Conservation (phyloP, 768 basidiomycete genomes). For the Clitopilus hobsonii region DNA sequence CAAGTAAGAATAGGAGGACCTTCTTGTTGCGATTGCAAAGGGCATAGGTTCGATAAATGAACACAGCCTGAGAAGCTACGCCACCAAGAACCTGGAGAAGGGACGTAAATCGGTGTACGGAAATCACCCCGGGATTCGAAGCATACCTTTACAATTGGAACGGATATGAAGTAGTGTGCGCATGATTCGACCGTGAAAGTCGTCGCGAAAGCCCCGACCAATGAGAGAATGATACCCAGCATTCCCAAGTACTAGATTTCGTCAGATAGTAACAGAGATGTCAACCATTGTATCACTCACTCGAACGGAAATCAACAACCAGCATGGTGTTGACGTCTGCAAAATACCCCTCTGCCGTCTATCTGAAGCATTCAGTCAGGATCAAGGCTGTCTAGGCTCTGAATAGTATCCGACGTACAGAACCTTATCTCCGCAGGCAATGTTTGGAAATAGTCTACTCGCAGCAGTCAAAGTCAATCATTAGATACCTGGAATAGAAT, state of each 20-base stretch:
- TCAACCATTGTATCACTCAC: slow-evolving; percentile 2
- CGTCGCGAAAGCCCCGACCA: slow-evolving; percentile 14
- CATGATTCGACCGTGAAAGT: slow-evolving; percentile 11
- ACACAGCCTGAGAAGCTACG: slow-evolving; percentile 15
- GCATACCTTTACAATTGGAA: slow-evolving; percentile 13
- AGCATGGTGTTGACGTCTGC: slow-evolving; percentile 12
- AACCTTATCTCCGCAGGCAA: slow-evolving; percentile 14
- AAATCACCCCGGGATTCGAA: neutral
- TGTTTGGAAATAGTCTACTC: slow-evolving; percentile 15
- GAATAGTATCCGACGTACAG: slow-evolving; percentile 5
- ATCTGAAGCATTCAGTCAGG: too few species aligned
- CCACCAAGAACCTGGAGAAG: slow-evolving; percentile 12
- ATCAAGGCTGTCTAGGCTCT: neutral
- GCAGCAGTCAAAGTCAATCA: neutral
- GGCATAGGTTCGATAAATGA: slow-evolving; percentile 16
- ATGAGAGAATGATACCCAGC: slow-evolving; percentile 11
- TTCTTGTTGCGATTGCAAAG: slow-evolving; percentile 10
- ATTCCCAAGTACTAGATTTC: slow-evolving; percentile 14
- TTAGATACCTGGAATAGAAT: neutral
- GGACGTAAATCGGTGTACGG: neutral
- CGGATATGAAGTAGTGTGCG: slow-evolving; percentile 10
- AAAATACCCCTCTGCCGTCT: slow-evolving; percentile 12
- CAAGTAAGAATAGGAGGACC: slow-evolving; percentile 11
- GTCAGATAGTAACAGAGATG: neutral
- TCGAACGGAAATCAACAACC: slow-evolving; percentile 12